phyloP scores from a whole-genome alignment of 2,329 filamentous ascomycete genomes.

The Fusarium chuoi region DNA sequence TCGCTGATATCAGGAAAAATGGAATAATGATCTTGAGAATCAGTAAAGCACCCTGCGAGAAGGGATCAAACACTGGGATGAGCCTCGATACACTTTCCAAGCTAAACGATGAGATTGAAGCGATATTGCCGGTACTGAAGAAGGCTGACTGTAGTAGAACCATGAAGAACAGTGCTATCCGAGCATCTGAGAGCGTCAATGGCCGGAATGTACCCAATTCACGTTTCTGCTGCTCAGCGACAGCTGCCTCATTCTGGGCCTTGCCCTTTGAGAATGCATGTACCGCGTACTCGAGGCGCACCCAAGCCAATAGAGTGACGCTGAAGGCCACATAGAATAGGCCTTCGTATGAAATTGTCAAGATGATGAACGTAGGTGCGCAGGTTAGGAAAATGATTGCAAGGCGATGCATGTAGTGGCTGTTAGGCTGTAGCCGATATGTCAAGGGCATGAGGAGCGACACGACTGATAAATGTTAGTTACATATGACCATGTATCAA shows the following conservation, averaged over 20 bases:
- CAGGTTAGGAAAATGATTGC: conserved; percentile 92
- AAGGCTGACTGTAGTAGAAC: conserved; percentile 94
- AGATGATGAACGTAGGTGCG: conserved; percentile 91
- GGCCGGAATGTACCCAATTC: conserved; percentile 62
- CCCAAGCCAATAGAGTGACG: conserved; percentile 85
- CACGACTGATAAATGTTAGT: conserved; percentile 59
- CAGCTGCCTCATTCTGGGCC: conserved; percentile 28
- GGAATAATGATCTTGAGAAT: conserved; percentile 92
- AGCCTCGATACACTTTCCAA: conserved; percentile 89
- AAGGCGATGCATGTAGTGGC: conserved; percentile 89
- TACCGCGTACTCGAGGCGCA: conserved; percentile 86
- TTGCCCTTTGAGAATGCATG: conserved; percentile 42
- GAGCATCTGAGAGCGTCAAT: conserved; percentile 82
- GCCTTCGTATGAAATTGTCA: conserved; percentile 97
- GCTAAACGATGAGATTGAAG: conserved; percentile 92
- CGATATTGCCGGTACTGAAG: conserved; percentile 96
- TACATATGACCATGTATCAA: neutral
- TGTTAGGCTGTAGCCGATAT: conserved; percentile 83
- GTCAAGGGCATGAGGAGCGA: conserved; percentile 83
- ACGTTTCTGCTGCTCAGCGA: conserved; percentile 18
- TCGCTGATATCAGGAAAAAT: conserved; percentile 91
- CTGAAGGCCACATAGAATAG: conserved; percentile 95
- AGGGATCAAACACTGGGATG: conserved; percentile 92
- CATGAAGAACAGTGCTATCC: conserved; percentile 94
- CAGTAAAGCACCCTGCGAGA: conserved; percentile 87